Evolutionary conservation across 139 green algal species (phyloP).

Genomic region (Tetradesmus lagerheimii): DNA sequence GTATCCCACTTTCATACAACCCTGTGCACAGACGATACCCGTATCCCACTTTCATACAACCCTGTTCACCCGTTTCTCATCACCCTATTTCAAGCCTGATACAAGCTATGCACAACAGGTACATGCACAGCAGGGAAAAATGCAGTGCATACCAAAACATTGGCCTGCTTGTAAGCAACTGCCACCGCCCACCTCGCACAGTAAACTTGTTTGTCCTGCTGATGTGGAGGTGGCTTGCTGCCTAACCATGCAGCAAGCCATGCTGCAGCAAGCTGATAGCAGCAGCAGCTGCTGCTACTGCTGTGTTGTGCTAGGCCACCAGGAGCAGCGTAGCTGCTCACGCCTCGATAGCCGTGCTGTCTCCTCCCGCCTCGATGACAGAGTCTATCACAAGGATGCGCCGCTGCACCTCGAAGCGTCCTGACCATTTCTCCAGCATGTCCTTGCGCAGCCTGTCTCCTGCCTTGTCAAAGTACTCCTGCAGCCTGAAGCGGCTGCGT

Average conservation of each 20-base stretch:
- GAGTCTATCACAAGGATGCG: constrained; percentile 43
- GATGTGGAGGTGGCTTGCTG: neutral
- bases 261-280: constrained; percentile 1
- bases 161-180: neutral
- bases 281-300: constrained; percentile 13
- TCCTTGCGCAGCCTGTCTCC: constrained; percentile 46
- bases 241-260: neutral
- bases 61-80: neutral
- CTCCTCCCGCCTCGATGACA: constrained; percentile 27
- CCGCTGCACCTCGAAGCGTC: constrained; percentile 41
- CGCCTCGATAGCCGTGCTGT: constrained; percentile 4
- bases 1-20: neutral
- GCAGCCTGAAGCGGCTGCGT: constrained; percentile 44
- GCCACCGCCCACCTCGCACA: neutral
- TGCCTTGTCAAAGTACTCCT: constrained; percentile 53
- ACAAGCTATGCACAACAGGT: neutral
- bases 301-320: neutral
- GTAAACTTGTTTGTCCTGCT: neutral
- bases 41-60: neutral
- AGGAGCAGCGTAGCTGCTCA: neutral
- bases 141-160: neutral
- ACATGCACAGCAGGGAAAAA: neutral
- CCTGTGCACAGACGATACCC: too few relatives aligned
- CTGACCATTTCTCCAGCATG: constrained; percentile 44
- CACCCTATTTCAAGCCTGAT: neutral